Conservation (phyloP, 768 basidiomycete genomes). For the Lactarius indigo region DNA sequence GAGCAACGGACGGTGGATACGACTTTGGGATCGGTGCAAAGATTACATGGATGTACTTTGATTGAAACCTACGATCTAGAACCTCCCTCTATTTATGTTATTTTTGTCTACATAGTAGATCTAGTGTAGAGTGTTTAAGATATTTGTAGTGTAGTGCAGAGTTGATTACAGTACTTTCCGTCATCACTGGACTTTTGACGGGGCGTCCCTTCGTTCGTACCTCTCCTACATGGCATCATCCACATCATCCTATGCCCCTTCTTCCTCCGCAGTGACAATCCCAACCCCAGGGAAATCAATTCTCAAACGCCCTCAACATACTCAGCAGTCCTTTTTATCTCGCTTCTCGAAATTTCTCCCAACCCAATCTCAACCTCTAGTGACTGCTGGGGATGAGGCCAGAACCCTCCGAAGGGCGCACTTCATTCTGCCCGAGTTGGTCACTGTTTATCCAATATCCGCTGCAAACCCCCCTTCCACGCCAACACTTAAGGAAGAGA, state of each 20-base stretch:
- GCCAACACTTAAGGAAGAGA: constrained; percentile 75
- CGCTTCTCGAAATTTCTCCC: constrained; percentile 74
- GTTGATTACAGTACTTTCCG: neutral
- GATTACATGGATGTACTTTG: constrained; percentile 66
- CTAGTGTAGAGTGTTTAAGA: neutral
- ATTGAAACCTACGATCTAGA: constrained; percentile 8
- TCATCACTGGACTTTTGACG: neutral
- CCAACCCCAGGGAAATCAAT: constrained; percentile 78
- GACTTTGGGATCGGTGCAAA: constrained; percentile 57
- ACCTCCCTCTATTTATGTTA: neutral
- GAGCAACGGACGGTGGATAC: constrained; percentile 66
- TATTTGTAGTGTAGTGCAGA: neutral
- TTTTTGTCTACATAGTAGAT: neutral
- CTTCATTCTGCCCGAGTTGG: constrained; percentile 84
- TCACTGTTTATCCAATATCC: constrained; percentile 88
- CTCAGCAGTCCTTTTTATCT: constrained; percentile 65
- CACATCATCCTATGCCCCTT: constrained; percentile 58
- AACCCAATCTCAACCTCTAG: constrained; percentile 37
- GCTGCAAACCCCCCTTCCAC: constrained; percentile 80
- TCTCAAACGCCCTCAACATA: constrained; percentile 69
- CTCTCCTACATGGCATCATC: constrained; percentile 30
- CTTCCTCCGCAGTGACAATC: constrained; percentile 78
- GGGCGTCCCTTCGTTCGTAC: constrained; percentile 15
- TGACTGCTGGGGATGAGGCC: constrained; percentile 40
- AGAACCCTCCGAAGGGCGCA: constrained; percentile 82